Base-by-base conservation (phyloP, 805 yeast genomes). In the Yamadazyma phyllophila region DNA sequence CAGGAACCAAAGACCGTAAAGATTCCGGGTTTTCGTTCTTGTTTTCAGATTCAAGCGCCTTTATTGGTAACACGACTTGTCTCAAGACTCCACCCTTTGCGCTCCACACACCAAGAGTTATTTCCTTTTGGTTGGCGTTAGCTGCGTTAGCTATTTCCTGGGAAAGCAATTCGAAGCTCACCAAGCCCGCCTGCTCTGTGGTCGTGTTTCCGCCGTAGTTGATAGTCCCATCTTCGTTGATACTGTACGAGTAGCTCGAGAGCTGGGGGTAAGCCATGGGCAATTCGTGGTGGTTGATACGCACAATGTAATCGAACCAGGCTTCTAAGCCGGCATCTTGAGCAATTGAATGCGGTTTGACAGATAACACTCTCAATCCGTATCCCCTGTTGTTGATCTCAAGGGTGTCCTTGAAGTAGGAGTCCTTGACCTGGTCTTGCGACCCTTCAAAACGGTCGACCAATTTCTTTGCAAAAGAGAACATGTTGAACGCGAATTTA, bases 251-350 rank as follows among this genome's bases (percentile, higher is more conserved):
- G 40, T 57, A 58, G 10, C 51, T 42, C 1, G 67, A 57, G 11
- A 61, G 51, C 4, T 63, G 54, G 4, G 73, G 67, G 43, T 62
- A 49, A 29, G 55, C 43, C 73, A 71, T 69, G 15, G 76, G 77
- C 42, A 72, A 59, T 39, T 85, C 86, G 51, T 78, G 83, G 37
- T 87, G 88, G 55, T 92, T 88, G 46, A 90, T 70, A 1, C 86
- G 85, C n/a, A 89, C 75, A 30, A 92, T 80, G 60, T 76, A 92
- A 61, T 92, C 99, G 59, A 92, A 94, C 80, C 88, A 85, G 8
- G 94, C 74, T 63, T 90, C 95, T 26, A 94, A 61, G 2, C 73
- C 74, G 1, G 54, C 46, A 26, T 49, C 48, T 36, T 63, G 65
- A 0, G 69, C 76, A 10, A 49, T 16, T 4, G 74, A 68, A 24